A percentile compares a stretch with the other conserved stretches of the same genome.
Evolutionary conservation across 768 basidiomycete genomes (phyloP).

Genomic region (Xerocomus brunneocitrinus): DNA sequence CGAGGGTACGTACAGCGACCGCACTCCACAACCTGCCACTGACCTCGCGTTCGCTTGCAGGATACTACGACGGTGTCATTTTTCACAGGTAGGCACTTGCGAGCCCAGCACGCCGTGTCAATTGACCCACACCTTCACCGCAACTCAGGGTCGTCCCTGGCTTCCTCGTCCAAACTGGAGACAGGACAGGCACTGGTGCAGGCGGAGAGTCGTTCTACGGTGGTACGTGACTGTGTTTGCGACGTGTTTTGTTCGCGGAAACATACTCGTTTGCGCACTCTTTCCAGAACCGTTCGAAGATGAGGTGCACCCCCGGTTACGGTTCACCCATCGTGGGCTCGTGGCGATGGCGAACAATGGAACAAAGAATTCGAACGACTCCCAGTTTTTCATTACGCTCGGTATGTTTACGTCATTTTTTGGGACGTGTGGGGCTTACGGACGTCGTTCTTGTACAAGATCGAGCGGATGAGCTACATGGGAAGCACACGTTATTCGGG

Average conservation of each 20-base stretch:
- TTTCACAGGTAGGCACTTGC: constrained; percentile 69
- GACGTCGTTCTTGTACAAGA: constrained; percentile 40
- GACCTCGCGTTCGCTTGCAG: constrained; percentile 36
- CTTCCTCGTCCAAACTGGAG: constrained; percentile 94
- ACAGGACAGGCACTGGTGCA: constrained; percentile 83
- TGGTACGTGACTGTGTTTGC: constrained; percentile 40
- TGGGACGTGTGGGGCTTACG: neutral
- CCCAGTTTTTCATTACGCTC: constrained; percentile 93
- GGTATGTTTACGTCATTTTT: constrained; percentile 39
- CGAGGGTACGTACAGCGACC: constrained; percentile 61
- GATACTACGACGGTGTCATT: constrained; percentile 94
- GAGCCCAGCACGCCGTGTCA: neutral
- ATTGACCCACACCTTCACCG: neutral
- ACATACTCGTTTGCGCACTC: neutral
- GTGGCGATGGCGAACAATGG: constrained; percentile 94
- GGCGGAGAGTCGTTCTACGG: constrained; percentile 97
- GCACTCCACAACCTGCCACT: neutral
- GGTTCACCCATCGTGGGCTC: constrained; percentile 85
- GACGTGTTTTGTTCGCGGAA: neutral
- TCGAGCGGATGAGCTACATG: constrained; percentile 87
- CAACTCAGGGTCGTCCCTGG: constrained; percentile 69
- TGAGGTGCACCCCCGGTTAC: constrained; percentile 88
- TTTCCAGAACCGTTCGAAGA: constrained; percentile 83
- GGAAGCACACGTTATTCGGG: constrained; percentile 95
- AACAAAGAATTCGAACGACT: constrained; percentile 82